phyloP scores from a whole-genome alignment of 2,329 filamentous ascomycete genomes.

The Alternaria longipes region DNA sequence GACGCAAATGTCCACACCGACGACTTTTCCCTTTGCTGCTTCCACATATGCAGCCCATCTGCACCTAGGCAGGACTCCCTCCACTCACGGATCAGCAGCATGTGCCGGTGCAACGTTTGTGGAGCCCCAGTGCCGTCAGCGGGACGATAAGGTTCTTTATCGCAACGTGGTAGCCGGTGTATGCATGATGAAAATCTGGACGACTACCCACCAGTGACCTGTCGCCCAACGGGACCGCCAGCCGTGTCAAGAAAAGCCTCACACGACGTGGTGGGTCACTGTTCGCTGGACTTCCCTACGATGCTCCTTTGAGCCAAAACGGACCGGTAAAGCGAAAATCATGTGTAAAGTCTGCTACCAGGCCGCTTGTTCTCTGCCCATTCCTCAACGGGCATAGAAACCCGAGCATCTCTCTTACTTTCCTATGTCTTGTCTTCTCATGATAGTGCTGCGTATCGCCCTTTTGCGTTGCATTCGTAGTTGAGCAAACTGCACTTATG shows the following conservation, averaged over 20 bases:
- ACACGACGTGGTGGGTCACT: slow-evolving; percentile 31
- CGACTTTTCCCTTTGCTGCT: slow-evolving; percentile 12
- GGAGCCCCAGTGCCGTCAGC: slow-evolving; percentile 30
- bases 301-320: background rate
- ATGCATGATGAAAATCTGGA: slow-evolving; percentile 33
- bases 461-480: background rate
- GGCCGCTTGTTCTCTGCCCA: background rate
- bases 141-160: slow-evolving; percentile 35
- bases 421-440: background rate
- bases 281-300: slow-evolving; percentile 22
- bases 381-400: background rate
- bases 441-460: background rate
- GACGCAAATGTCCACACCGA: slow-evolving; percentile 27
- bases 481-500: background rate
- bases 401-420: background rate
- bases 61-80: slow-evolving; percentile 28
- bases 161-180: slow-evolving; percentile 30
- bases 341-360: background rate
- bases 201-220: slow-evolving; percentile 23
- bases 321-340: slow-evolving; percentile 8
- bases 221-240: slow-evolving; percentile 12
- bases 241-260: slow-evolving; percentile 20
- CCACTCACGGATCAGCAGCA: slow-evolving; percentile 25
- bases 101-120: slow-evolving; percentile 34
- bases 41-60: slow-evolving; percentile 23